Conservation (phyloP, 2,329 filamentous ascomycete species). For the Nannizziopsis barbatae region DNA sequence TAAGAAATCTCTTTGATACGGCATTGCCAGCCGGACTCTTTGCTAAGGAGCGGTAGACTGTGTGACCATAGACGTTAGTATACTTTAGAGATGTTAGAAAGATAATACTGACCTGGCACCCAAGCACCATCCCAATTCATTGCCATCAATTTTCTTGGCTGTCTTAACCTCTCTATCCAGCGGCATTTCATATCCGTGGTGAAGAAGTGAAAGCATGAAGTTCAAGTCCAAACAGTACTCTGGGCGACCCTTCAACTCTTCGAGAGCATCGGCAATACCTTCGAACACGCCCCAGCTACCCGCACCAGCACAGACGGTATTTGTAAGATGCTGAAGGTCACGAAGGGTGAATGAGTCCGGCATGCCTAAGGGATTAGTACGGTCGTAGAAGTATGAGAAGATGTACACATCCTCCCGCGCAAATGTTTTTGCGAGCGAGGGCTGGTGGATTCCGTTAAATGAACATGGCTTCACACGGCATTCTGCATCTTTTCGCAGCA, state of each 20-base stretch:
- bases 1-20: slow-evolving; percentile 65
- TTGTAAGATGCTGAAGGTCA: slow-evolving; percentile 76
- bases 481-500: slow-evolving; percentile 71
- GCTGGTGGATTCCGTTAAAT: slow-evolving; percentile 95
- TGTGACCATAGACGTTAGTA: slow-evolving; percentile 28
- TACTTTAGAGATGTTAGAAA: not conserved
- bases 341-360: slow-evolving; percentile 90
- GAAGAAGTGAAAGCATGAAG: slow-evolving; percentile 86
- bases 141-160: slow-evolving; percentile 96
- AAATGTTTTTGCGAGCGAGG: slow-evolving; percentile 84
- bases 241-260: slow-evolving; percentile 68
- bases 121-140: slow-evolving; percentile 95
- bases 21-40: slow-evolving; percentile 82
- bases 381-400: slow-evolving; percentile 97
- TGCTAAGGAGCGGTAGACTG: slow-evolving; percentile 71
- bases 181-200: slow-evolving; percentile 97
- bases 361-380: slow-evolving; percentile 87
- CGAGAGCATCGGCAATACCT: slow-evolving; percentile 62
- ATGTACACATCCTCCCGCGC: slow-evolving; percentile 84
- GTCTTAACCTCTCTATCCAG: slow-evolving; percentile 93
- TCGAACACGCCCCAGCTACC: slow-evolving; percentile 69
- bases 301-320: slow-evolving; percentile 72
- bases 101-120: slow-evolving; percentile 65
- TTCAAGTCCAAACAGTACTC: slow-evolving; percentile 92
- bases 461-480: slow-evolving; percentile 87